Evolutionary conservation across 1,139 yeast genomes (phyloP), one percentile per base, ranked within the genome.

Genomic region (Candida anutae): DNA sequence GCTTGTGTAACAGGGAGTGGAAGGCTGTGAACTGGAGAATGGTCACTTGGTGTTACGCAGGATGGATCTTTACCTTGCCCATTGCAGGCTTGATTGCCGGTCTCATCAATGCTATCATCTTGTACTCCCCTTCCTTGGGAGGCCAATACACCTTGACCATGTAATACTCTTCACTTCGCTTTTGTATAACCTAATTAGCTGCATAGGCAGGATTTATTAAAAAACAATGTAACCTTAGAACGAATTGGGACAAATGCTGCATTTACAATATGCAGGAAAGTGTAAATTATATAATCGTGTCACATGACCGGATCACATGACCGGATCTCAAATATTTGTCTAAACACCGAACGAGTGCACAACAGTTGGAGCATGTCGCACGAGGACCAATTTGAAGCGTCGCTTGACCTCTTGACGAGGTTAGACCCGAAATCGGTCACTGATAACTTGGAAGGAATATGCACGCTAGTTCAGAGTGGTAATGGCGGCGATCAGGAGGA

Each of bases 361-460:
- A 17, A 6, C 19, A 8, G 6, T 10, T 10, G 19, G 13, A 25
- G 8, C 23, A 34, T 34, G 38, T 28, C 36, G 16, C 25, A 26
- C 26, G 83, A 79, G 34, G 83, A 79, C 40, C 71, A 78, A 35
- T 77, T 74, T 47, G 96, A 88, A 53, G 88, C 95, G 14, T 82
- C 96, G 5, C 66, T 90, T 34, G 95, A 87, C 48, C 69, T 90
- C 25, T 69, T 90, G 32, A 77, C 96, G 42, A 76, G 97, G 37
- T 64, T 90, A 38, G 81, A 87, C 48, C 97, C 98, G 13, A 70
- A 75, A 34, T 58, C 74, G 38, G 72, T 85, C 30, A 42, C 74
- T 10, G 45, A 57, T 24, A 83, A 90, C 53, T 62, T 90, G 38
- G 66, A 68, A 28, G 67, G 75, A 35, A 56, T 90, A 29, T 84